Base-by-base conservation (phyloP, 257 asterid species). In the Capsicum pubescens region DNA sequence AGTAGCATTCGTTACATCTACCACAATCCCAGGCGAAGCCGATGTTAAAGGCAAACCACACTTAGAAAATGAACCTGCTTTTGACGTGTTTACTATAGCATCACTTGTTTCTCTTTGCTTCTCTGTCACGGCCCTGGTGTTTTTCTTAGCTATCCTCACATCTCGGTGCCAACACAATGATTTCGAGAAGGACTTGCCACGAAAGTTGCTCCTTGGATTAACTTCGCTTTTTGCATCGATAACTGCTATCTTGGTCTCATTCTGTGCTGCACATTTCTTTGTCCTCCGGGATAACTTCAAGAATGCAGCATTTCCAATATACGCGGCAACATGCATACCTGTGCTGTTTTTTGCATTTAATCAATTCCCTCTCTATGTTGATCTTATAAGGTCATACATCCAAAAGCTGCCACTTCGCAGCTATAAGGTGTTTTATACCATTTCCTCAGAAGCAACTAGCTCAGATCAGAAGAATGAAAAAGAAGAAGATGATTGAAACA, bases 261-360 rank as follows among this genome's bases (percentile, higher is more conserved):
- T 91, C 80, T 89, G 94, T 46, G 96, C 94, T 10, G 96, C 91
- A 2, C 92, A 92, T 58, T 88, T 89, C 35, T 93, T 93, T 77
- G 79, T 88, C 46, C 78, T 93, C 14, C 70, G 66, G 79, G 87
- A 90, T 15, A 80, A 80, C 35, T 71, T 91, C 42, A 84, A 68
- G 39, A 7, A 17, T 1, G 92, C 84, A 1, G 90, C 89, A 8
- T 48, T 86, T 78, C 90, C 94, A 1, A 86, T 93, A 32, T 93
- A 91, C 54, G 85, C 87, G 0, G 46, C 83, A 4, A 90, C 91
- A 36, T 84, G 89, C 35, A 12, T 90, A 26, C 96, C 94, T 3
- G 88, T 91, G 57, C 68, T 87, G 1, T 68, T 89, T 16, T 91
- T 89, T 19, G 93, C 89, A 17, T 12, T 85, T 2, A 88, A 86